Evolutionary conservation across 495 filamentous ascomycete genomes (phyloP), one percentile per base, ranked within the genome.

Genomic region (Cetradonia linearis): DNA sequence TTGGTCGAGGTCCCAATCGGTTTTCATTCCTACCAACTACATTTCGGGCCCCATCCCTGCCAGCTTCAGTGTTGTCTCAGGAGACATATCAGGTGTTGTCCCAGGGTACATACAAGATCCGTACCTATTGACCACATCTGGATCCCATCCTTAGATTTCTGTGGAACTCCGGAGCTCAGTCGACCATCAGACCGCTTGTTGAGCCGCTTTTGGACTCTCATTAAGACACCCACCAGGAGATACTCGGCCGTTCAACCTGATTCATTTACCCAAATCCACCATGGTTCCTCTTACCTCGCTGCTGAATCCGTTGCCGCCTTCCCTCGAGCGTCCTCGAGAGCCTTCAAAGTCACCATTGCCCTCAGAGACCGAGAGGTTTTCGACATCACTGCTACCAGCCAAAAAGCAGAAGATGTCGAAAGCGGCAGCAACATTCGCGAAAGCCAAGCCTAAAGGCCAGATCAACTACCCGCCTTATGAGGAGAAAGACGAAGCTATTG

Each of bases 391-490:
- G 27, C 58, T 66, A n/a, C 59, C 71, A 47, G 68, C 55, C 20
- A 80, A 76, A 63, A 74, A 74, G 55, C 69, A 68, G 27, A 83
- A 83, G 64, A 64, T 75, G 65, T 73, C 78, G 46, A 87, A 86
- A 67, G 81, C 86, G 59, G 74, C 80, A 34, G 78, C 82, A 1
- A 68, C 83, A 6, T 80, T 86, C 63, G 70, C 75, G 0, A 81
- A 76, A 57, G 79, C 79, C 42, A 80, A 77, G 59, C 71, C 81
- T 30, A 78, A 79, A 60, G 87, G 86, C 14, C 70, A 75, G 36
- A 70, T 90, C 58, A 83, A 83, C 58, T 94, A 82, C 66, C 76
- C 78, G 27, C 87, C 89, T 10, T 82, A 77, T 65, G 86, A 92
- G 62, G 70, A 74, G 33, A 71, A 84, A 49, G 78, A 84, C 58